phyloP scores from a whole-genome alignment of 2,329 filamentous ascomycete genomes.

The Ploettnerulaceae sp. region DNA sequence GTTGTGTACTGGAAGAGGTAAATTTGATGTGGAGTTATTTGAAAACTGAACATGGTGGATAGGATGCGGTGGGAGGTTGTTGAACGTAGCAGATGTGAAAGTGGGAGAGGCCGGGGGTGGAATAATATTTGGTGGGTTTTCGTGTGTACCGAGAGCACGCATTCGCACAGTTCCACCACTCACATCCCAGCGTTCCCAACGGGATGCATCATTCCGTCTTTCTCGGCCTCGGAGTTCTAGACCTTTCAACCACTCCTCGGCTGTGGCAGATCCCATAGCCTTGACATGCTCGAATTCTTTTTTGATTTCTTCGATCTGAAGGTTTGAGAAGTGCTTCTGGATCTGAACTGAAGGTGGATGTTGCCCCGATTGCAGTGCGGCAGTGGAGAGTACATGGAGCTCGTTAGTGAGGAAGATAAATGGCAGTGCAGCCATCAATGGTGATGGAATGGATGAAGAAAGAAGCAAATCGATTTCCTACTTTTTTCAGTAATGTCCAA shows the following conservation, averaged over 20 bases:
- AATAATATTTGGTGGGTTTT: not conserved
- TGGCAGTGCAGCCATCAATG: slow-evolving; percentile 63
- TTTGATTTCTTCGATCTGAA: slow-evolving; percentile 58
- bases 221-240: slow-evolving; percentile 59
- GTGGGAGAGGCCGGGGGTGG: not conserved
- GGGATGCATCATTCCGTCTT: slow-evolving; percentile 54
- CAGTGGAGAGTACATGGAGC: slow-evolving; percentile 54
- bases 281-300: slow-evolving; percentile 59
- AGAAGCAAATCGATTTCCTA: slow-evolving; percentile 68
- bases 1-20: slow-evolving; percentile 11
- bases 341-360: slow-evolving; percentile 46
- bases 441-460: slow-evolving; percentile 53
- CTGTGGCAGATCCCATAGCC: slow-evolving; percentile 60
- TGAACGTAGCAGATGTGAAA: not conserved
- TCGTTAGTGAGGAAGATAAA: slow-evolving; percentile 61
- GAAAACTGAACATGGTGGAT: slow-evolving; percentile 13
- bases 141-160: slow-evolving; percentile 18
- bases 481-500: slow-evolving; percentile 24
- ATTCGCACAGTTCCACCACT: slow-evolving; percentile 30
- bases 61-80: slow-evolving; percentile 9
- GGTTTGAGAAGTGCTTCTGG: slow-evolving; percentile 61
- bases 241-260: slow-evolving; percentile 77
- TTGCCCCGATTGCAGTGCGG: slow-evolving; percentile 48
- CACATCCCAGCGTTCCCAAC: slow-evolving; percentile 70
- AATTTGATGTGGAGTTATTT: slow-evolving; percentile 7